Percentiles rank a stretch among this genome's conserved stretches.
These are phyloP conservation scores for Fonsecaea pedrosoi DNA, from an alignment of 2,329 filamentous ascomycete genomes.

Conservation along the genomic window DNA sequence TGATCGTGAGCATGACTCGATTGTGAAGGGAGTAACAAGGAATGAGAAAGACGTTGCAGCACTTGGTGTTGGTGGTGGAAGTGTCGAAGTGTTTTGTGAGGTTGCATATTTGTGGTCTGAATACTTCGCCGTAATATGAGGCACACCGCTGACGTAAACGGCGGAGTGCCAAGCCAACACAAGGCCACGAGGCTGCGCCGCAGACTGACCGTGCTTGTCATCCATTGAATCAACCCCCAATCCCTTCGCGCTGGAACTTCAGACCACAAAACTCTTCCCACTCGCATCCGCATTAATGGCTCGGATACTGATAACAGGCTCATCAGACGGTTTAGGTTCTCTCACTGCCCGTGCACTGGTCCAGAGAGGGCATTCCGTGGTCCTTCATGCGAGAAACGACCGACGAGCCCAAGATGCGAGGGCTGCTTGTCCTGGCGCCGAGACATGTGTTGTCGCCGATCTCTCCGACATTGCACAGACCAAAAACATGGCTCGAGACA, in stretches of 20 bases:
- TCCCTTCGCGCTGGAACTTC: neutral
- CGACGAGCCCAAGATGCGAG: slow-evolving; percentile 59
- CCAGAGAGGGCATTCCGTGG: slow-evolving; percentile 61
- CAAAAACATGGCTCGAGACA: slow-evolving; percentile 59
- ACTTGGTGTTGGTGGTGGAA: too few relatives aligned
- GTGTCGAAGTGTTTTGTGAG: neutral
- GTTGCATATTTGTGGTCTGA: neutral
- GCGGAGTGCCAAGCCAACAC: neutral
- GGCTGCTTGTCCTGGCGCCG: slow-evolving; percentile 57
- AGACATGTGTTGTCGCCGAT: slow-evolving; percentile 61
- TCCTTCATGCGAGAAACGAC: slow-evolving; percentile 64
- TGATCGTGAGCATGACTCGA: neutral
- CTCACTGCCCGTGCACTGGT: slow-evolving; percentile 59
- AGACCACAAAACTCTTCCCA: too few relatives aligned
- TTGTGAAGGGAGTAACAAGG: neutral
- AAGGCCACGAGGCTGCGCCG: neutral
- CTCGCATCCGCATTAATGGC: slow-evolving; percentile 44
- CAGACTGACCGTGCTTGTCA: neutral
- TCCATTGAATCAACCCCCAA: neutral
- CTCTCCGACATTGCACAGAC: slow-evolving; percentile 59
- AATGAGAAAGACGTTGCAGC: neutral
- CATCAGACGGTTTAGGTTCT: slow-evolving; percentile 63
- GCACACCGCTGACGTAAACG: neutral
- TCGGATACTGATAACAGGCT: slow-evolving; percentile 63
- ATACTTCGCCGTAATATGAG: neutral